phyloP scores from a whole-genome alignment of 2,329 filamentous ascomycete species.

The Penicillium sp. region DNA sequence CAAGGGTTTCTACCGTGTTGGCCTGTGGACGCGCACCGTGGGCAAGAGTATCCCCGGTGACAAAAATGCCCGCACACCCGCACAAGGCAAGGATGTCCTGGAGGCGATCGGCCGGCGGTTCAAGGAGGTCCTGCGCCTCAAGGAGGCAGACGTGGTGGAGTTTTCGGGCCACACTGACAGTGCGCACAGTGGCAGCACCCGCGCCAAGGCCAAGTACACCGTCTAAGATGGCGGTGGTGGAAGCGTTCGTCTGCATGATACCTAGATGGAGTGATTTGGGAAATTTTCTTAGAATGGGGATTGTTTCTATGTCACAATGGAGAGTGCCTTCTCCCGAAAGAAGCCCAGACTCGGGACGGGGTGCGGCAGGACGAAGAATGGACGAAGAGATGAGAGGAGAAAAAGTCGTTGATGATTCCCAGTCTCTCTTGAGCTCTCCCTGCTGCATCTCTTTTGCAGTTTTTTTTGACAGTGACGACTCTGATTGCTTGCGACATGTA shows the following conservation, averaged over 20 bases:
- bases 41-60: constrained; percentile 78
- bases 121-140: constrained; percentile 86
- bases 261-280: background rate
- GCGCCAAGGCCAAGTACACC: constrained; percentile 89
- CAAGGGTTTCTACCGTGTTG: constrained; percentile 96
- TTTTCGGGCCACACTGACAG: constrained; percentile 96
- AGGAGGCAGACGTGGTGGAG: constrained; percentile 74
- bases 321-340: constrained; percentile 2
- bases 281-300: constrained; percentile 12
- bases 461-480: constrained; percentile 23
- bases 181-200: constrained; percentile 86
- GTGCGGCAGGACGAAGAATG: constrained; percentile 12
- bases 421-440: constrained; percentile 18
- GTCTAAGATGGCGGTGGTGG: constrained; percentile 55
- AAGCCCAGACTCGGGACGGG: constrained; percentile 9
- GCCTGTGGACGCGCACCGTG: constrained; percentile 93
- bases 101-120: constrained; percentile 82
- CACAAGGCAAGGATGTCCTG: constrained; percentile 83
- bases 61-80: constrained; percentile 68
- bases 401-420: constrained; percentile 22
- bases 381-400: no score
- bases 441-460: constrained; percentile 16
- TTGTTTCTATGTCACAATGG: constrained; percentile 13
- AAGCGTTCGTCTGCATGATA: no score
- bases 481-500: constrained; percentile 33